phyloP scores from a whole-genome alignment of 768 basidiomycete genomes.

The Lactarius sanguifluus region DNA sequence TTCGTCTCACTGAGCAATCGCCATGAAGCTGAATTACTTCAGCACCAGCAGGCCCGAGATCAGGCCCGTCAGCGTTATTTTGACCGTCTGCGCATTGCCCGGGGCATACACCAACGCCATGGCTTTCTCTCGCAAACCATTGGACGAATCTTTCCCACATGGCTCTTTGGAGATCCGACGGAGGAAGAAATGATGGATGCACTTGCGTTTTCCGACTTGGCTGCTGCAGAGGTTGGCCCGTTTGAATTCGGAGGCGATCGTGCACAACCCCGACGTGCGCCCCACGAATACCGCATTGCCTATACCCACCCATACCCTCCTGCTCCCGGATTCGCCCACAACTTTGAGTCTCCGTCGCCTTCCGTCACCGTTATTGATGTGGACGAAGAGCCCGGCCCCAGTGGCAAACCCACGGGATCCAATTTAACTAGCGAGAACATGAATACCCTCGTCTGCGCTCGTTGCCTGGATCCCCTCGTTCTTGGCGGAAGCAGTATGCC shows the following conservation, averaged over 20 bases:
- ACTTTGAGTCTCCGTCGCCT: constrained; percentile 51
- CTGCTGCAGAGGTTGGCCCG: constrained; percentile 1
- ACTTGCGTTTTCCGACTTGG: constrained; percentile 26
- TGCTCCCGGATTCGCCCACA: constrained; percentile 63
- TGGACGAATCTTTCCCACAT: constrained; percentile 25
- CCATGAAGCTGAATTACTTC: constrained; percentile 20
- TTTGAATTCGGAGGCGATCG: constrained; percentile 13
- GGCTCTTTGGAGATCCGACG: constrained; percentile 26
- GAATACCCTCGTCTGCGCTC: constrained; percentile 62
- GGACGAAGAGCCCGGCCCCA: constrained; percentile 40
- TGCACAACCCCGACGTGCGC: constrained; percentile 20
- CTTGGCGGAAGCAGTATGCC: constrained; percentile 48
- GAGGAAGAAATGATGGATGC: constrained; percentile 29
- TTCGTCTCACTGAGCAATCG: constrained; percentile 46
- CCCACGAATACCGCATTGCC: constrained; percentile 50
- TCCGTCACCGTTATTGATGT: constrained; percentile 48
- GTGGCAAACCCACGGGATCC: constrained; percentile 30
- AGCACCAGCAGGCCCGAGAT: constrained; percentile 19
- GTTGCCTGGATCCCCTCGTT: constrained; percentile 63
- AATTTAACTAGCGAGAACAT: constrained; percentile 36
- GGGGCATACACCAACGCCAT: constrained; percentile 23
- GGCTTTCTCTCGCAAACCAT: constrained; percentile 26
- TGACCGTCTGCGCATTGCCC: constrained; percentile 18
- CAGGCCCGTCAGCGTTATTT: constrained; percentile 23
- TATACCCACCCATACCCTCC: constrained; percentile 64